Evolutionary conservation across 441 rosid genomes (phyloP).

Genomic region (Gossypium schwendimanii): DNA sequence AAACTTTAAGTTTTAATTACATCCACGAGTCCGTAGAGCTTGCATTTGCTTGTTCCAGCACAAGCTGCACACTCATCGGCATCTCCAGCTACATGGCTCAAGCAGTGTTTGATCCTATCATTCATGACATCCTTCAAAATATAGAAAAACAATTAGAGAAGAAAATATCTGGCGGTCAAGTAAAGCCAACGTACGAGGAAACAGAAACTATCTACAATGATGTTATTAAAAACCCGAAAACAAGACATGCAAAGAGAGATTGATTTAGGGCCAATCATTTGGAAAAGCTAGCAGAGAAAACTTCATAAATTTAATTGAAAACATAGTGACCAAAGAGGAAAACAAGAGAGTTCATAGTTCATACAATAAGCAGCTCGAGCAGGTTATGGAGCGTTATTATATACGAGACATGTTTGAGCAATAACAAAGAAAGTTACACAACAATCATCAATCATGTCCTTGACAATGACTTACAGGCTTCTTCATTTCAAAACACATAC

Average conservation of each 20-base stretch:
- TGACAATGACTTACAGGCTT: not conserved
- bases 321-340: too few species aligned
- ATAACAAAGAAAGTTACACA: not conserved
- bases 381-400: too few species aligned
- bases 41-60: constrained; percentile 80
- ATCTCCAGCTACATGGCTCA: constrained; percentile 66
- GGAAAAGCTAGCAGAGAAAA: too few species aligned
- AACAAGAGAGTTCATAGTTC: too few species aligned
- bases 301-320: too few species aligned
- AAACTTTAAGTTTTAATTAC: not conserved
- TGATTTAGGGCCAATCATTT: not conserved
- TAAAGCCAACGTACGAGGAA: not conserved
- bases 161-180: not conserved
- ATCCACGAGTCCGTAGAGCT: constrained; percentile 31
- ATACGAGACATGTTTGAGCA: not conserved
- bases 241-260: not conserved
- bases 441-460: not conserved
- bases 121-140: constrained; percentile 40
- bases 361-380: too few species aligned
- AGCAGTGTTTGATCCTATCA: constrained; percentile 64
- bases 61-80: constrained; percentile 69
- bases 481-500: not conserved
- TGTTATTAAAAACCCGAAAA: not conserved
- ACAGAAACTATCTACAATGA: not conserved
- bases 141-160: not conserved